A percentile compares a stretch with the other conserved stretches of the same genome.
Conservation (phyloP, 129 eudicot genomes). For the Apium graveolens region DNA sequence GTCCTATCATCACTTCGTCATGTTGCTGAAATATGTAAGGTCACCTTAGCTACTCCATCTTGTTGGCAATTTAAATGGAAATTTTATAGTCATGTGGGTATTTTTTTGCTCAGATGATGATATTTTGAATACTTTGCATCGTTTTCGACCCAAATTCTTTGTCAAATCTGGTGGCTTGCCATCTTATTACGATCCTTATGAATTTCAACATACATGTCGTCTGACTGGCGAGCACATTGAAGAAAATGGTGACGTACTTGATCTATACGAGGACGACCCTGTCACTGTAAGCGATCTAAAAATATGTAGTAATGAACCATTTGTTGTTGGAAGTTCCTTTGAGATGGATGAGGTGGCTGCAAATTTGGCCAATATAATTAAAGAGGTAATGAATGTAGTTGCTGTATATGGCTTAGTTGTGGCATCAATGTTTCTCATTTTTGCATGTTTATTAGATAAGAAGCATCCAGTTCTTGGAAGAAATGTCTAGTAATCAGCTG, state of each 20-base stretch:
- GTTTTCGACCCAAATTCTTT: slow-evolving; percentile 70
- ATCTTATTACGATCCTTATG: slow-evolving; percentile 43
- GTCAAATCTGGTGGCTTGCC: slow-evolving; percentile 50
- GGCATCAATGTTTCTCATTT: not conserved
- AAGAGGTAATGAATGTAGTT: slow-evolving; percentile 46
- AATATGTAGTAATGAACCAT: slow-evolving; percentile 56
- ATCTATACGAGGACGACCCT: slow-evolving; percentile 30
- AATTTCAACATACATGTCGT: slow-evolving; percentile 56
- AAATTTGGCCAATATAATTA: slow-evolving; percentile 43
- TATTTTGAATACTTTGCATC: slow-evolving; percentile 56
- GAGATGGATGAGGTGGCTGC: slow-evolving; percentile 42
- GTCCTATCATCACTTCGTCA: slow-evolving; percentile 66
- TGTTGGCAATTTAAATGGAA: slow-evolving; percentile 4
- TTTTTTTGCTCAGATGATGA: slow-evolving; percentile 58
- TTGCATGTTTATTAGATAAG: slow-evolving; percentile 42
- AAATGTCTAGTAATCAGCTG: slow-evolving; percentile 23
- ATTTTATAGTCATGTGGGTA: slow-evolving; percentile 11
- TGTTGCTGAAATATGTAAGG: slow-evolving; percentile 65
- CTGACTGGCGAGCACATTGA: slow-evolving; percentile 24
- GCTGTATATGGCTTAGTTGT: slow-evolving; percentile 13
- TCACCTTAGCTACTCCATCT: slow-evolving; percentile 10
- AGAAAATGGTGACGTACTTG: slow-evolving; percentile 33
- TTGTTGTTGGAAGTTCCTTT: slow-evolving; percentile 44
- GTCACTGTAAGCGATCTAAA: slow-evolving; percentile 21
- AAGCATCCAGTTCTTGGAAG: slow-evolving; percentile 40